These are phyloP conservation scores for Sporothrix sp. DNA, from an alignment of 2,329 filamentous ascomycete species.

Conservation along the genomic window DNA sequence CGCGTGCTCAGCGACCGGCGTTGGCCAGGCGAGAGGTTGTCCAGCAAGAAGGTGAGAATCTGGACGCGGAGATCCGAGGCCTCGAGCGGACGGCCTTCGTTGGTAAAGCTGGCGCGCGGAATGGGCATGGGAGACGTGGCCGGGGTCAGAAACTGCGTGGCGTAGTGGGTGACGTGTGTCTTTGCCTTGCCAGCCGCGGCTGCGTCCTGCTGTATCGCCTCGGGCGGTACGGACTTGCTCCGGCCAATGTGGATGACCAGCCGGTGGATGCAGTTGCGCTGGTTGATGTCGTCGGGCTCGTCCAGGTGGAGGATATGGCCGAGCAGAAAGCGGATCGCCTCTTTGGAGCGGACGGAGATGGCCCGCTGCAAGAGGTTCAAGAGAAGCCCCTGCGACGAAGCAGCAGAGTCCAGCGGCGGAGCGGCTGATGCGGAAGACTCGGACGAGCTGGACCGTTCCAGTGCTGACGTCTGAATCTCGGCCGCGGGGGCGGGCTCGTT, in stretches of 20 bases:
- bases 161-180: slow-evolving; percentile 41
- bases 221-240: slow-evolving; percentile 40
- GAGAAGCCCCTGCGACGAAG: slow-evolving; percentile 52
- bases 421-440: not conserved
- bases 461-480: not conserved
- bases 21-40: slow-evolving; percentile 58
- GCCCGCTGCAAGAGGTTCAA: slow-evolving; percentile 70
- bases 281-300: slow-evolving; percentile 86
- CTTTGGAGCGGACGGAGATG: slow-evolving; percentile 58
- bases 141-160: slow-evolving; percentile 68
- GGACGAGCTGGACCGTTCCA: not conserved
- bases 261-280: slow-evolving; percentile 85
- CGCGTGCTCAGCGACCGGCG: slow-evolving; percentile 54
- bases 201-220: slow-evolving; percentile 41
- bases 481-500: not conserved
- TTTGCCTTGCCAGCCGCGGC: slow-evolving; percentile 33
- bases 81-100: slow-evolving; percentile 56
- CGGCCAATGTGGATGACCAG: slow-evolving; percentile 87
- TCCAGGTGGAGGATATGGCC: slow-evolving; percentile 61
- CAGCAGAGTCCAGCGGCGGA: not conserved
- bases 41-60: slow-evolving; percentile 53
- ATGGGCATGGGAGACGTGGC: slow-evolving; percentile 56
- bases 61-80: slow-evolving; percentile 68
- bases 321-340: slow-evolving; percentile 63
- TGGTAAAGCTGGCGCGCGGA: slow-evolving; percentile 52